phyloP scores from a whole-genome alignment of 2,329 filamentous ascomycete genomes.

The Colletotrichum plurivorum region DNA sequence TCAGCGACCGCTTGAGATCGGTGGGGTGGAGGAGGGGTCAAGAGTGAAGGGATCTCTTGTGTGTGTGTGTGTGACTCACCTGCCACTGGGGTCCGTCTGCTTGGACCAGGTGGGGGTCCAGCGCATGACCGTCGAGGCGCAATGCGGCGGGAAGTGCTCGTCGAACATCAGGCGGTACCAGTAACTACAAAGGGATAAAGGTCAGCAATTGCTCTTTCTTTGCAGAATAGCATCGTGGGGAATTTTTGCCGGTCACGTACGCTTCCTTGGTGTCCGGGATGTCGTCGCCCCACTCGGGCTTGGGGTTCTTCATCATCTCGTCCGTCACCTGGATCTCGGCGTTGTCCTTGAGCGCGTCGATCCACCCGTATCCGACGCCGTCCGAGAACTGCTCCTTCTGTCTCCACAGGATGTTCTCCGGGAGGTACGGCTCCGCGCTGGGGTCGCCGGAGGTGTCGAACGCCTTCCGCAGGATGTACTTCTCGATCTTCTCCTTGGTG shows the following conservation, averaged over 20 bases:
- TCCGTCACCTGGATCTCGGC: constrained; percentile 92
- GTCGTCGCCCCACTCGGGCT: constrained; percentile 94
- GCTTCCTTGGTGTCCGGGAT: constrained; percentile 98
- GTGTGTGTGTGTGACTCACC: constrained; percentile 64
- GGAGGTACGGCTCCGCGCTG: constrained; percentile 86
- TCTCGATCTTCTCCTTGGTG: constrained; percentile 89
- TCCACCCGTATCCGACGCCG: constrained; percentile 99
- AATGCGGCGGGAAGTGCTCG: constrained; percentile 95
- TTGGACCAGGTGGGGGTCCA: constrained; percentile 99
- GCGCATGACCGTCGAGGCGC: constrained; percentile 92
- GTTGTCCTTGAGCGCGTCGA: constrained; percentile 95
- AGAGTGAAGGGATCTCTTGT: neutral
- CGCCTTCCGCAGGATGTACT: constrained; percentile 97
- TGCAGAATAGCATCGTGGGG: constrained; percentile 2
- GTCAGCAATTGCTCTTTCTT: constrained; percentile 44
- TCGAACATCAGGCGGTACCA: constrained; percentile 99
- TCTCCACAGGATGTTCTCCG: constrained; percentile 94
- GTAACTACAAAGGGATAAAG: constrained; percentile 67
- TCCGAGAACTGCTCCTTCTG: constrained; percentile 99
- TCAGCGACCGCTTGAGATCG: constrained; percentile 20
- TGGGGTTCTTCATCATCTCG: constrained; percentile 98
- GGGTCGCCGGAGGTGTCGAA: constrained; percentile 95
- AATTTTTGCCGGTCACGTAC: constrained; percentile 57
- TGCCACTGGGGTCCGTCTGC: constrained; percentile 94
- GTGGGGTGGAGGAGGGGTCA: no score